Evolutionary conservation across 805 yeast genomes (phyloP), one percentile per base, ranked within the genome.

Genomic region (Cephaloascus albidus): DNA sequence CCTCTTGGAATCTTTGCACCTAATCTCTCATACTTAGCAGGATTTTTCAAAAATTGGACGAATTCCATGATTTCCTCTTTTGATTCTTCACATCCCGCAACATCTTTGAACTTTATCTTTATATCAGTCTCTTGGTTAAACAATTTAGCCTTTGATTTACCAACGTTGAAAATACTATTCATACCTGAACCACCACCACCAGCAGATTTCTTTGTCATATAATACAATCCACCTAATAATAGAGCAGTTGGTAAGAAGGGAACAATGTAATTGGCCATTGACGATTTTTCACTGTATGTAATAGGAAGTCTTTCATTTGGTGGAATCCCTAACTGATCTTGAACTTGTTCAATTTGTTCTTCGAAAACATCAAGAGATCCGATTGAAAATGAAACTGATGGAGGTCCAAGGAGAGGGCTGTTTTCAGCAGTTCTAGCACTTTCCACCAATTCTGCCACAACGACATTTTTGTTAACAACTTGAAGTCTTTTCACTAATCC

Each of bases 1-100:
- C 97, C 97, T 58, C 96, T 73, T 40, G 97, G 97, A 45, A 88
- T 88, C 59, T 87, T 85, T 10, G 96, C 97, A 36, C 97, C 97
- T 41, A 88, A 68, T 45, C 72, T 77, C 60, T 87, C 95, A 61
- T 86, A 88, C 57, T 85, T 85, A 37, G 68, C 63, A 8, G 97
- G 96, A 44, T 85, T 74, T 59, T 86, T 88, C 60, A 88, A 71
- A 54, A 88, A 88, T 55, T 81, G 78, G 40, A 88, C 97, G 66
- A 88, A 88, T 61, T 88, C 97, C 95, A 87, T 85, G 48, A 88
- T 87, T 63, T 88, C 97, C 55, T 82, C 90, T 55, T 88, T 88
- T 16, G 96, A 93, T 60, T 88, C 97, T 50, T 85, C 86, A 68
- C 90, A 83, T 19, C 97, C 97, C 1, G 97, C 97, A 39, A 88